Percentiles rank a stretch among this genome's conserved stretches.
Evolutionary conservation across 2,329 filamentous ascomycete genomes (phyloP).

Genomic region (Aspergillus sp.): DNA sequence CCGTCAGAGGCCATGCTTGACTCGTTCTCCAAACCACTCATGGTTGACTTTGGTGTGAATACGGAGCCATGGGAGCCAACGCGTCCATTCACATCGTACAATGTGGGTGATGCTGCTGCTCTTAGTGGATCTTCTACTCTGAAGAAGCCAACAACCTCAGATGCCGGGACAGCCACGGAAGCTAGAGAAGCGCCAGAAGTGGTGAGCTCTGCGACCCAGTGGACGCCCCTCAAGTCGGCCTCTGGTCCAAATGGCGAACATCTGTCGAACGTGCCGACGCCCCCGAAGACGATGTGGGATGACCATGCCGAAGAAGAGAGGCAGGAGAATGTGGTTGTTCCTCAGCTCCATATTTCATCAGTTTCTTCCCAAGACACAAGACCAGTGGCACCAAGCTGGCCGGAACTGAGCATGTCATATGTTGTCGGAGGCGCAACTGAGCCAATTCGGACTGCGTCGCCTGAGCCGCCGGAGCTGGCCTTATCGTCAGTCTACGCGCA

Average conservation of each 20-base stretch:
- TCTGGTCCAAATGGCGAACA: constrained; percentile 16
- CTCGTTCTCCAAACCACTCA: constrained; percentile 24
- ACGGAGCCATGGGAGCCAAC: constrained; percentile 49
- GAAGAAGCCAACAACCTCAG: constrained; percentile 7
- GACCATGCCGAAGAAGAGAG: constrained; percentile 13
- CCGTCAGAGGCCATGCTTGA: constrained; percentile 21
- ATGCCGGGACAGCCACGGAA: constrained; percentile 11
- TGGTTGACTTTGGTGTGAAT: constrained; percentile 55
- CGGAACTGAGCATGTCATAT: constrained; percentile 25
- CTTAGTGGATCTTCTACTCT: constrained; percentile 14
- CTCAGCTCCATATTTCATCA: constrained; percentile 23
- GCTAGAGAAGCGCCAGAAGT: constrained; percentile 15
- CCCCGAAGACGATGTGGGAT: constrained; percentile 35
- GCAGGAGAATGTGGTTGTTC: constrained; percentile 7
- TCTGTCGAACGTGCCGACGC: constrained; percentile 24
- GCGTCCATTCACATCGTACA: constrained; percentile 8
- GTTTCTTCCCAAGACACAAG: constrained; percentile 26
- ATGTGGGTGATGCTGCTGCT: constrained; percentile 12
- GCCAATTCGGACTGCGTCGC: constrained; percentile 14
- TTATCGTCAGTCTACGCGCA: constrained; percentile 29
- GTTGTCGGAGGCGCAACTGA: constrained; percentile 21
- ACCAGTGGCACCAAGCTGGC: constrained; percentile 34
- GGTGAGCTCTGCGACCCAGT: constrained; percentile 35
- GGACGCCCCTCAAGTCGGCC: constrained; percentile 27
- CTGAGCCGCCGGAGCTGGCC: constrained; percentile 13